Evolutionary conservation across 495 filamentous ascomycete genomes (phyloP).

Genomic region (Chaetomium tenue): DNA sequence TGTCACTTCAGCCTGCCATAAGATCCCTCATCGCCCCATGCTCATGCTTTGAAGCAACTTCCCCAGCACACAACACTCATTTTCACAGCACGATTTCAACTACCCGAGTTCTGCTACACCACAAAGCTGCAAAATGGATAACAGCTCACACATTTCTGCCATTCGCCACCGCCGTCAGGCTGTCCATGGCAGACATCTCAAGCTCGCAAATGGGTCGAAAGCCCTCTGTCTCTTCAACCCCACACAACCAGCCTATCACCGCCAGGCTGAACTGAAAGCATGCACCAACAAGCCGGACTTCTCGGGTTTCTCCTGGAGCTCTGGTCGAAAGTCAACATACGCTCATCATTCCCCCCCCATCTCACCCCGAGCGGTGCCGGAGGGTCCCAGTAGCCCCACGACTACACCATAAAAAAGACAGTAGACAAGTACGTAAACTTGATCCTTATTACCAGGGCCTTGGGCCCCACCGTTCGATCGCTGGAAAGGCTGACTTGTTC

Average conservation of each 20-base stretch:
- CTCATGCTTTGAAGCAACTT: background rate
- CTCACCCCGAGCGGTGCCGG: background rate
- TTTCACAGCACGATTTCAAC: background rate
- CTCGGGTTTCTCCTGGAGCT: slow-evolving; percentile 8
- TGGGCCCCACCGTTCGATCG: too few relatives aligned
- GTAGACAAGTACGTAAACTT: background rate
- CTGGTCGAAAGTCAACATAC: slow-evolving; percentile 13
- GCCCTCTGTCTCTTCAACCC: background rate
- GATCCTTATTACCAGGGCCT: background rate
- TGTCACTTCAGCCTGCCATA: too few relatives aligned
- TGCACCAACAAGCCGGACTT: slow-evolving; percentile 1
- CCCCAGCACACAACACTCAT: background rate
- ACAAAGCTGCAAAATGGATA: background rate
- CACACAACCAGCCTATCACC: background rate
- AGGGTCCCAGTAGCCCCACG: background rate
- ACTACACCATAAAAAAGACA: background rate
- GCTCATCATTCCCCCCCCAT: background rate
- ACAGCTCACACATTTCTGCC: background rate
- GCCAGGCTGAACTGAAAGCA: background rate
- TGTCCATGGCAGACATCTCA: background rate
- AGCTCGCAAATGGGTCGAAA: background rate
- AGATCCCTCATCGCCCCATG: background rate
- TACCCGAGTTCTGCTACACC: background rate
- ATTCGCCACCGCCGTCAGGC: slow-evolving; percentile 8
- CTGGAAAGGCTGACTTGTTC: background rate